Base-by-base conservation (phyloP, 2,329 filamentous ascomycete genomes). In the Lachnellula cervina region DNA sequence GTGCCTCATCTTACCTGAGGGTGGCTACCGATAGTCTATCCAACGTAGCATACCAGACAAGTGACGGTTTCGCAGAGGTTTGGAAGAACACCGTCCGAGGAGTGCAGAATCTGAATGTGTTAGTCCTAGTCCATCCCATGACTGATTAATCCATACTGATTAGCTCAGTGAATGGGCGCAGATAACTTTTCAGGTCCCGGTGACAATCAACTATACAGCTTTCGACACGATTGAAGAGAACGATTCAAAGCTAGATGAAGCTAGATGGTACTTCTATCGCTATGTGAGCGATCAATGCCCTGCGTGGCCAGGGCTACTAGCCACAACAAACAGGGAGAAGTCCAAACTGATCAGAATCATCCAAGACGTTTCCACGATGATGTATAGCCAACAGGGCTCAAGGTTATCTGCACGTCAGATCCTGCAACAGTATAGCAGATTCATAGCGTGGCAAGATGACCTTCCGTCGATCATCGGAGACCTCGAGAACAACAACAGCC, bases 41-140 rank as follows among this genome's bases (percentile, higher is more conserved):
- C 5, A 58, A 42, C 9, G 44, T 67, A 14, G 38, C 34, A 16
- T 49, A 50, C 32, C 55, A 58, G 17, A 47, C 62, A 0, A 56
- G 35, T 13, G 62, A 66, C 6, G 62, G 60, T 2, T 64, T 65
- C 32, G 43, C 53, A 9, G 63, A 64, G 43, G 66, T 69, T 8
- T 64, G 62, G 55, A 67, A 64, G 55, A 59, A 64, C 34, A 69
- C 69, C 2, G 51, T 66, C n/a, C 61, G 63, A 40, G 70, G 70
- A 2, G 55, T 72, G 9, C 63, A 62, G 23, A 66, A 64, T 46
- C 61, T 72, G 52, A 68, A 66, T 45, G 62, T 69, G 70, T 72
- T 54, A 64, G 68, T 66, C 16, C 6, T 13, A 11, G 13, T 49
- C 42, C 35, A 38, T 46, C 40, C 16, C 17, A 5, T 46, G 13